phyloP scores from a whole-genome alignment of 2,329 filamentous ascomycete species.

The Exutisphaerella laricina region DNA sequence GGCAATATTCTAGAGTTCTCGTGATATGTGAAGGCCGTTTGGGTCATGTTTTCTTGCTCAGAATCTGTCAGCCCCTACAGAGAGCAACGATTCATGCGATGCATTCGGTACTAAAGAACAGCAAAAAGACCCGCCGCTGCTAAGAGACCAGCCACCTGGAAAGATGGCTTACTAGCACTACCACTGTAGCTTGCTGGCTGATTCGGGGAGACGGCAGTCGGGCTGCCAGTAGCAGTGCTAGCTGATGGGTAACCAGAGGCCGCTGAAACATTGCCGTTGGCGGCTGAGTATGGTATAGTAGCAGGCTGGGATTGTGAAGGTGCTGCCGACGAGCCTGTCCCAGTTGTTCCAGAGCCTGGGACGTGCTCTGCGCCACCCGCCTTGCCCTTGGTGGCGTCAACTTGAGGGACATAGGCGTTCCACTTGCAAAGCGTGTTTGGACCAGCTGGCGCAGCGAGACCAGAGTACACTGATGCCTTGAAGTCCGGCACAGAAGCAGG shows the following conservation, averaged over 20 bases:
- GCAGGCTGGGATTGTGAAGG: neutral
- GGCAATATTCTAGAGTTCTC: neutral
- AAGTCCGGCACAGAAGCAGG: conserved; percentile 35
- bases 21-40: neutral
- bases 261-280: conserved; percentile 2
- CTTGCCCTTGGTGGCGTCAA: conserved; percentile 25
- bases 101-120: conserved; percentile 6
- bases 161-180: conserved; percentile 7
- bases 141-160: conserved; percentile 7
- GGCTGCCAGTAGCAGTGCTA: conserved; percentile 1
- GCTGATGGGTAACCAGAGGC: neutral
- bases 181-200: conserved; percentile 6
- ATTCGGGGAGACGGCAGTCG: neutral
- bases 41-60: conserved; percentile 1
- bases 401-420: conserved; percentile 23
- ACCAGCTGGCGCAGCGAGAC: conserved; percentile 28
- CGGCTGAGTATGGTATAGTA: neutral
- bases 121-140: conserved; percentile 8
- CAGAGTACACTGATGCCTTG: conserved; percentile 36
- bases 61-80: neutral
- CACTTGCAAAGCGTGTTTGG: conserved; percentile 20
- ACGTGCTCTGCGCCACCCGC: conserved; percentile 20
- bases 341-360: conserved; percentile 1
- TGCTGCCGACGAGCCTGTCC: neutral
- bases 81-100: neutral